These are phyloP conservation scores for Fusarium sterilihyphosum DNA, from an alignment of 2,329 filamentous ascomycete species.

Conservation along the genomic window DNA sequence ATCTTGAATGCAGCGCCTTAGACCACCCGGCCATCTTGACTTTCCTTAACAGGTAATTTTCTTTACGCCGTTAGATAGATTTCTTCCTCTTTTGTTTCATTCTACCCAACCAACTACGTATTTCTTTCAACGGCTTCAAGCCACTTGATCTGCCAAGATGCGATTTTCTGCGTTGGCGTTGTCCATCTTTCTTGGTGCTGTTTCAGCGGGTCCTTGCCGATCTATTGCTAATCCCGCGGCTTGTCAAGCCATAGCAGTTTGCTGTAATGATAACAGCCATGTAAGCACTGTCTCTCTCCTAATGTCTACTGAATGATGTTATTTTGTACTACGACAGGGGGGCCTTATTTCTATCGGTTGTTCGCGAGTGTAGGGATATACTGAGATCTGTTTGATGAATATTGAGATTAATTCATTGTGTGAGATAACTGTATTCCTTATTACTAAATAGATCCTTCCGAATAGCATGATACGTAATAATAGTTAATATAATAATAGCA, in stretches of 20 bases:
- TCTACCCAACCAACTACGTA: not conserved
- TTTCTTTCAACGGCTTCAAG: not conserved
- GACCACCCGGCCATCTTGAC: too few relatives aligned
- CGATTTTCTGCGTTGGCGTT: not conserved
- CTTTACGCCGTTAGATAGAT: not conserved
- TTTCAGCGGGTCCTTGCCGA: not conserved
- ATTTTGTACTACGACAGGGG: not conserved
- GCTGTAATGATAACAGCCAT: not conserved
- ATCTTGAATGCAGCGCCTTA: too few relatives aligned
- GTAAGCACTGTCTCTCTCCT: not conserved
- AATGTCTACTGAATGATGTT: not conserved
- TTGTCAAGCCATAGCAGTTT: not conserved
- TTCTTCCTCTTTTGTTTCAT: not conserved
- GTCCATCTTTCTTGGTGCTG: not conserved
- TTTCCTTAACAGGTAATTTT: too few relatives aligned
- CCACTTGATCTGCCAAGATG: not conserved
- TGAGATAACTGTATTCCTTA: not conserved
- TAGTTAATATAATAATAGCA: too few relatives aligned
- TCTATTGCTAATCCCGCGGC: not conserved
- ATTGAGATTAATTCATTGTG: rapidly evolving
- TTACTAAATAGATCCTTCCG: rapidly evolving
- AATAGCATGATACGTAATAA: rapidly evolving
- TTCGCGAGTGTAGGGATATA: not conserved
- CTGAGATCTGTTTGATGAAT: rapidly evolving
- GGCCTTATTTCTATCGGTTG: not conserved